Conservation (phyloP, 2,329 filamentous ascomycete species). For the Penicillium sp. region DNA sequence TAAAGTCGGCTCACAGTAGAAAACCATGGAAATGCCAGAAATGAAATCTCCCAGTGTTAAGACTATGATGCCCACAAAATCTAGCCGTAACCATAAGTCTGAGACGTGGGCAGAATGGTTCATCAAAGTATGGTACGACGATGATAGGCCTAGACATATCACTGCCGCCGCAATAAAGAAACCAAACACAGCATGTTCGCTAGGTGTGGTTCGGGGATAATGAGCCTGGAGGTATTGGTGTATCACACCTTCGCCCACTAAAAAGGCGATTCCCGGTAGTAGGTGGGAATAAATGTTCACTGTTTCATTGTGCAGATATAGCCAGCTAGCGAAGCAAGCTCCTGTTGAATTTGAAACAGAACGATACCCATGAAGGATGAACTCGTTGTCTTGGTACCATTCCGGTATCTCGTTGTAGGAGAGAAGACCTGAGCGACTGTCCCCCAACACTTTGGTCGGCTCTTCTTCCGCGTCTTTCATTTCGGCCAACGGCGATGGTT, state of each 20-base stretch:
- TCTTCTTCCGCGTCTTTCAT: no score
- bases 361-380: slow-evolving; percentile 43
- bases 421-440: not conserved
- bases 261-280: slow-evolving; percentile 35
- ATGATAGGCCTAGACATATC: slow-evolving; percentile 31
- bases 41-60: slow-evolving; percentile 33
- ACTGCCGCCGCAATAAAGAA: slow-evolving; percentile 23
- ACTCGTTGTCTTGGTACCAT: slow-evolving; percentile 44
- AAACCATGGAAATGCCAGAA: slow-evolving; percentile 33
- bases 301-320: slow-evolving; percentile 44
- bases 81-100: slow-evolving; percentile 24
- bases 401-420: not conserved
- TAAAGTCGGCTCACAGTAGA: slow-evolving; percentile 29
- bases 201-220: slow-evolving; percentile 4
- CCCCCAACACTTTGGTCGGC: not conserved
- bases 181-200: slow-evolving; percentile 18
- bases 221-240: slow-evolving; percentile 13
- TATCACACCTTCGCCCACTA: slow-evolving; percentile 5
- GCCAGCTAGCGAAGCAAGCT: slow-evolving; percentile 38
- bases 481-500: no score
- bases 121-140: slow-evolving; percentile 31
- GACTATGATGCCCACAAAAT: slow-evolving; percentile 32
- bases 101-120: slow-evolving; percentile 28
- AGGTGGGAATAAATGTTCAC: slow-evolving; percentile 46
- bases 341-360: slow-evolving; percentile 35